Evolutionary conservation across 2,329 filamentous ascomycete genomes (phyloP).

Genomic region (Diaporthe citri): DNA sequence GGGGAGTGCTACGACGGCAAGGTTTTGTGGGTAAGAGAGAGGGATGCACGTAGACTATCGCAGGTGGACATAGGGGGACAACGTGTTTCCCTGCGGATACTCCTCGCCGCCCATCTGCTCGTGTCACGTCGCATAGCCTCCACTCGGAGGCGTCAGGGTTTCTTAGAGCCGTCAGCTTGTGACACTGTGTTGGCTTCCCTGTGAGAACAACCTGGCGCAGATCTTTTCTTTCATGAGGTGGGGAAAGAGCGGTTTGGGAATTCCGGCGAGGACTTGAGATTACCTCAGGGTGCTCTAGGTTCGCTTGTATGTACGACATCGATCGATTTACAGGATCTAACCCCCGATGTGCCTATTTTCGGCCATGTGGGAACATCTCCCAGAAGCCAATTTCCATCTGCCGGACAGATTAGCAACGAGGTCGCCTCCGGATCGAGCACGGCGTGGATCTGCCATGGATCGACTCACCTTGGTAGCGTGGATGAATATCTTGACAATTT

Average conservation of each 20-base stretch:
- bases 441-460: background rate
- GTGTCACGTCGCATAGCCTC: background rate
- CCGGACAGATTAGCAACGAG: constrained; percentile 42
- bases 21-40: background rate
- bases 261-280: background rate
- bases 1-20: background rate
- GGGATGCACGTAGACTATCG: background rate
- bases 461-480: constrained; percentile 82
- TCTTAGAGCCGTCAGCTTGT: background rate
- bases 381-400: constrained; percentile 82
- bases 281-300: background rate
- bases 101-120: background rate
- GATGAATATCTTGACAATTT: constrained; percentile 86
- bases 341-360: background rate
- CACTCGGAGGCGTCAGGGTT: background rate
- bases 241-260: background rate
- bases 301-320: background rate
- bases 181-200: background rate
- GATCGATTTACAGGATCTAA: constrained; percentile 2
- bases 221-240: background rate
- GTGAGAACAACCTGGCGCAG: background rate
- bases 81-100: background rate
- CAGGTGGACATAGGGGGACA: background rate
- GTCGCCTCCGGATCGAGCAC: constrained; percentile 39
- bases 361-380: constrained; percentile 66